phyloP scores from a whole-genome alignment of 495 filamentous ascomycete species.

The Penicillium odoratum region DNA sequence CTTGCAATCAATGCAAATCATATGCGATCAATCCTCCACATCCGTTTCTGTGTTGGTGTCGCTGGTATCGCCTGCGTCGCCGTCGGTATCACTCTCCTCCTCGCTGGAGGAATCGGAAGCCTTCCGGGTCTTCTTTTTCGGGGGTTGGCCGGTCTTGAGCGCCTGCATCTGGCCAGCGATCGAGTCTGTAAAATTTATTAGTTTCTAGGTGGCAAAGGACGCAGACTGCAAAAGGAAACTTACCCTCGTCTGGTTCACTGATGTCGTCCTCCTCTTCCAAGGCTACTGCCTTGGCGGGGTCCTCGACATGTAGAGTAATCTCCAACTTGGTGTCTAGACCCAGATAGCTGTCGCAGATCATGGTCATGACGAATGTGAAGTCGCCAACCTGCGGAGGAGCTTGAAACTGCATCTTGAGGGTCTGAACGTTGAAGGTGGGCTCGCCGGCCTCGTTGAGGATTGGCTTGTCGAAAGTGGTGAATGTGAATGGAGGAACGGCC shows the following conservation, averaged over 20 bases:
- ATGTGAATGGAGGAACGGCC: constrained; percentile 90
- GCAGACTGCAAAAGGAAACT: constrained; percentile 28
- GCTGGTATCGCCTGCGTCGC: constrained; percentile 73
- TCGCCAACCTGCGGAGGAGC: constrained; percentile 89
- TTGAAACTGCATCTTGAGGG: constrained; percentile 95
- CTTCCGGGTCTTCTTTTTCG: constrained; percentile 59
- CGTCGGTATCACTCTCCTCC: constrained; percentile 90
- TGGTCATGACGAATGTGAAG: constrained; percentile 89
- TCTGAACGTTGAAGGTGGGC: constrained; percentile 90
- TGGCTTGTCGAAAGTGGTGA: constrained; percentile 85
- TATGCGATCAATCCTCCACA: constrained; percentile 50
- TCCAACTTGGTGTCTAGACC: constrained; percentile 89
- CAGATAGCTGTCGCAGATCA: constrained; percentile 90
- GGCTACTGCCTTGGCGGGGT: constrained; percentile 77
- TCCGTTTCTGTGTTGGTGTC: constrained; percentile 81
- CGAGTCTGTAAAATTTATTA: constrained; percentile 64
- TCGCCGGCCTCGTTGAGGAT: constrained; percentile 70
- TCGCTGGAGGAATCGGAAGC: constrained; percentile 64
- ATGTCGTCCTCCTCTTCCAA: constrained; percentile 85
- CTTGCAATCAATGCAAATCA: constrained; percentile 27
- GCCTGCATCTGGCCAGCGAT: constrained; percentile 94
- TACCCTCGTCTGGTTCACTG: constrained; percentile 96
- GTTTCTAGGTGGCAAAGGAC: constrained; percentile 11
- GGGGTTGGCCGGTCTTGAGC: constrained; percentile 68
- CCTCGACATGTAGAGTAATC: constrained; percentile 86